A percentile compares a stretch with the other conserved stretches of the same genome.
phyloP scores from a whole-genome alignment of 192 early-diverging fungal genomes.

The Piromyces sp. region DNA sequence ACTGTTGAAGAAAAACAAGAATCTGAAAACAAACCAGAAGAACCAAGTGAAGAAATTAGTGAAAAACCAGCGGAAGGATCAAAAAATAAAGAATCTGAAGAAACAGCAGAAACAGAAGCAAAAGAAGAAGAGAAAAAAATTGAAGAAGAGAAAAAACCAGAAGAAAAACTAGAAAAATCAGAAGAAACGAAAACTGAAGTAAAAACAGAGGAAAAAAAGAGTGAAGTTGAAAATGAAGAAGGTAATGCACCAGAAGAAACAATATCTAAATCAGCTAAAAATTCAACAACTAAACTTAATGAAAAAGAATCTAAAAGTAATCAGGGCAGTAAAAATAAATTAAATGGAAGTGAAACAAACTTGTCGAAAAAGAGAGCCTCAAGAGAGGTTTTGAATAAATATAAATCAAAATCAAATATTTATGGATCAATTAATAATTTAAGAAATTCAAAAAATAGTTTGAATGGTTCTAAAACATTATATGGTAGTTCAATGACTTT shows the following conservation, averaged over 20 bases:
- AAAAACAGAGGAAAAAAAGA: neutral
- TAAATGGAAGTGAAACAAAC: neutral
- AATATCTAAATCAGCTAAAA: neutral
- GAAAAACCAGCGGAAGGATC: neutral
- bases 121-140: neutral
- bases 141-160: neutral
- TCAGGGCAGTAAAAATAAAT: neutral
- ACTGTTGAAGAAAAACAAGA: neutral
- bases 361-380: neutral
- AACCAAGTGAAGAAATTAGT: neutral
- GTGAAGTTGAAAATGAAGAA: neutral
- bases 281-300: neutral
- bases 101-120: neutral
- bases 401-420: neutral
- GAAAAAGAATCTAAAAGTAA: neutral
- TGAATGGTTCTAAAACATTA: neutral
- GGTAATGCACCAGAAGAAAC: neutral
- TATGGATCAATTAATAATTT: neutral
- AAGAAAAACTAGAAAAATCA: neutral
- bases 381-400: neutral
- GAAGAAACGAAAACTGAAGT: neutral
- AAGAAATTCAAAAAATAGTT: neutral
- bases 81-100: neutral
- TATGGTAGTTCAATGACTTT: neutral
- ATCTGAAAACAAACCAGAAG: neutral